Evolutionary conservation across 2,329 filamentous ascomycete genomes (phyloP), one percentile per base, ranked within the genome.

Genomic region (Helotiales sp.): DNA sequence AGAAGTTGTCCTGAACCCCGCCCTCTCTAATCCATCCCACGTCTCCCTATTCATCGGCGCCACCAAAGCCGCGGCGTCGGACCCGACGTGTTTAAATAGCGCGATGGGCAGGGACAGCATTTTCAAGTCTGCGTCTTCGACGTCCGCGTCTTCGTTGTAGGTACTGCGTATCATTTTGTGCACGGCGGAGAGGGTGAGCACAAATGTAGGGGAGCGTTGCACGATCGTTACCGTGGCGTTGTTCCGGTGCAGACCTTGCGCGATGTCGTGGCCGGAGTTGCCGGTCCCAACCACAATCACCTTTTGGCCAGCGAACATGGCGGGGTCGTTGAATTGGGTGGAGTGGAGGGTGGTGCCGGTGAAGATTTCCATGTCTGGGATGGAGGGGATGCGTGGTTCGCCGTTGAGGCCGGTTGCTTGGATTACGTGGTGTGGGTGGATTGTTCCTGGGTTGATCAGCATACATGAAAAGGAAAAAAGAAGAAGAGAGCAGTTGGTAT

Each of bases 161-260:
- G 32, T 7, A 3, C 2, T 2, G 13, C 11, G 6, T 6, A 61
- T 22, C 26, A 61, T 61, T 40, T 26, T 26, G n/a, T 61, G 45
- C 7, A 37, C n/a, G 8, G 30, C 37, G 28, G 30, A 15, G 43
- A 61, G 59, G 34, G 28, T 17, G 17, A 50, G 45, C 2, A 63
- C 49, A 24, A 52, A 64, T 1, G 64, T 63, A 43, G 50, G 43
- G 13, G 45, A 43, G n/a, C 90, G 84, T 76, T 93, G 90, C 0
- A 92, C 84, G 76, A 93, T 88, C 0, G 89, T 92, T 1, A 91
- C 85, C 1, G 85, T 80, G 66, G 88, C 88, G 0, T 90, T 90
- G 64, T 87, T 85, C 70, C 91, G 87, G 43, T 85, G 82, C 72
- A 84, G 91, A 69, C 91, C 86, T 62, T 91, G 88, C 0, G 87